Evolutionary conservation across 306 rosid genomes (phyloP), one percentile per base, ranked within the genome.

Genomic region (Betula pendula): DNA sequence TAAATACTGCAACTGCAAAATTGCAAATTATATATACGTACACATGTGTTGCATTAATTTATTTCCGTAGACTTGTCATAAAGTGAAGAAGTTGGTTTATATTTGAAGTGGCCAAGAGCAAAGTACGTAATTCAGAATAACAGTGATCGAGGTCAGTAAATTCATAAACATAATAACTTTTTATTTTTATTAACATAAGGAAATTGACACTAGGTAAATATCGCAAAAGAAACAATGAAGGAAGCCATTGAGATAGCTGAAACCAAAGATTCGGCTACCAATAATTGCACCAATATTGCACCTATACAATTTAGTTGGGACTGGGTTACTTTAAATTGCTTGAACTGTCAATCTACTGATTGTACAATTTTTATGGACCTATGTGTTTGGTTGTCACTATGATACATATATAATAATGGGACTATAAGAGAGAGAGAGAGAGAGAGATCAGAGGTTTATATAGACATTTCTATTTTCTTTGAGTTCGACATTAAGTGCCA

Each of bases 401-500:
- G 80, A 75, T 78, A 74, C 68, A 75, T 35, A 35, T 35, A 35
- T 77, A 86, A 83, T 87, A 77, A 82, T 88, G 85, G 40, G 40
- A 3, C 40, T 35, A 79, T 47, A 79, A 15, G 73, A 77, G 85
- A 78, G 82, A 72, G 83, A 71, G 71, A 75, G 78, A 80, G 80
- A 81, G 65, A 72, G 69, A 85, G 75, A 75, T 76, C 68, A n/a
- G n/a, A n/a, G n/a, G n/a, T n/a, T n/a, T n/a, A n/a, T 69, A 84
- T 74, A 73, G 70, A 79, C 58, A 78, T 75, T 68, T 76, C 77
- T 78, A 77, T 79, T 79, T 75, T 75, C 40, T 75, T 73, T 77
- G 90, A 83, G 90, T 82, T 87, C 73, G 88, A 77, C 89, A 87
- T 80, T 78, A 83, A 81, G 79, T 87, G 74, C 77, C 72, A 84